phyloP scores from a whole-genome alignment of 306 rosid species.

The Psophocarpus tetragonolobus region DNA sequence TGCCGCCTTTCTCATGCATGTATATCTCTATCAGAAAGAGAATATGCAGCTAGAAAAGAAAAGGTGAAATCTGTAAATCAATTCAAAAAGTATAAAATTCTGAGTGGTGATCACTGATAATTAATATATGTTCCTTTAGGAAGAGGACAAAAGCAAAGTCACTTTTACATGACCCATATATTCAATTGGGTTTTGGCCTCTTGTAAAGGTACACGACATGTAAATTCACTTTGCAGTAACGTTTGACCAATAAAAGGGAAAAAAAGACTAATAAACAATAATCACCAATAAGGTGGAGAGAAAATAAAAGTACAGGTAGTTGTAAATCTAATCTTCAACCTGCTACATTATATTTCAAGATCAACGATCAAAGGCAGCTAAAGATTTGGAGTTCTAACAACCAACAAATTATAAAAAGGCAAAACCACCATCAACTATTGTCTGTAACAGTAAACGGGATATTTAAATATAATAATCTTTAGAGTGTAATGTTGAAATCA shows the following conservation, averaged over 20 bases:
- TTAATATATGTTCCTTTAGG: constrained; percentile 7
- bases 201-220: constrained; percentile 20
- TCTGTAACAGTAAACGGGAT: constrained; percentile 36
- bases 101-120: neutral
- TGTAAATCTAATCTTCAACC: neutral
- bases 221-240: constrained; percentile 45
- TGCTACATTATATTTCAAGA: neutral
- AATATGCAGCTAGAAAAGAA: neutral
- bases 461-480: constrained; percentile 30
- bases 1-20: neutral
- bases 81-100: constrained; percentile 7
- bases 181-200: constrained; percentile 28
- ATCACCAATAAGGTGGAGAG: neutral
- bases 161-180: constrained; percentile 44
- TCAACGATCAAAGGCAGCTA: neutral
- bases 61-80: neutral
- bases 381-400: constrained; percentile 34
- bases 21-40: neutral
- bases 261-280: constrained; percentile 4
- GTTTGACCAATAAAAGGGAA: constrained; percentile 45
- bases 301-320: neutral
- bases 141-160: constrained; percentile 39
- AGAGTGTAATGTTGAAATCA: neutral
- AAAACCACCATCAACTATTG: constrained; percentile 23
- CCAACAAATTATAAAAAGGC: constrained; percentile 28